These are phyloP conservation scores for Cladosporium austrohemisphaericum DNA, from an alignment of 2,329 filamentous ascomycete species.

Conservation along the genomic window DNA sequence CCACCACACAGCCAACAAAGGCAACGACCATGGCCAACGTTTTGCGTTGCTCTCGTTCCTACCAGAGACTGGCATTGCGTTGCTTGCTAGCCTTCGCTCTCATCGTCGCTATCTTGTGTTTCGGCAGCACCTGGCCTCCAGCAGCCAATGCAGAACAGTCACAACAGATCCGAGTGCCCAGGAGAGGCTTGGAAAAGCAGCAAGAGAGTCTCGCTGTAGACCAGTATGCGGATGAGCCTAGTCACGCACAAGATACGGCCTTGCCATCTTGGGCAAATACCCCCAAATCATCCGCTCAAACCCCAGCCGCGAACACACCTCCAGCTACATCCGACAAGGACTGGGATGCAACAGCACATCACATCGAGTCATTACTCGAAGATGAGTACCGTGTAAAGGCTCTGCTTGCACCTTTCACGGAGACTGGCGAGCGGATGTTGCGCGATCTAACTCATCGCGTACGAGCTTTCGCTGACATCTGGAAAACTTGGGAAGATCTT, in stretches of 20 bases:
- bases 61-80: not conserved
- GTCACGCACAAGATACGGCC: not conserved
- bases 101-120: not conserved
- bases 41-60: constrained; percentile 3
- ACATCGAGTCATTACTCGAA: constrained; percentile 7
- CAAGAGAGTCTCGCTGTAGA: not conserved
- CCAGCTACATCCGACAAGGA: not conserved
- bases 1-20: no score
- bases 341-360: not conserved
- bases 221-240: not conserved
- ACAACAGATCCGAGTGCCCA: not conserved
- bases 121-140: constrained; percentile 10
- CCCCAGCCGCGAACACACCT: not conserved
- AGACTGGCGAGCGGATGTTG: constrained; percentile 18
- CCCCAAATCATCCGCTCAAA: not conserved
- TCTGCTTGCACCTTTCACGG: constrained; percentile 16
- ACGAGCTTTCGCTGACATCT: constrained; percentile 17
- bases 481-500: constrained; percentile 19
- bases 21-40: not conserved
- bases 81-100: not conserved
- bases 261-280: not conserved
- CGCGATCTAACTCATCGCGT: constrained; percentile 19
- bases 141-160: not conserved
- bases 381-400: constrained; percentile 18
- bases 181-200: not conserved